phyloP scores from a whole-genome alignment of 2,329 filamentous ascomycete species.

The Arthrocladium fulminans region DNA sequence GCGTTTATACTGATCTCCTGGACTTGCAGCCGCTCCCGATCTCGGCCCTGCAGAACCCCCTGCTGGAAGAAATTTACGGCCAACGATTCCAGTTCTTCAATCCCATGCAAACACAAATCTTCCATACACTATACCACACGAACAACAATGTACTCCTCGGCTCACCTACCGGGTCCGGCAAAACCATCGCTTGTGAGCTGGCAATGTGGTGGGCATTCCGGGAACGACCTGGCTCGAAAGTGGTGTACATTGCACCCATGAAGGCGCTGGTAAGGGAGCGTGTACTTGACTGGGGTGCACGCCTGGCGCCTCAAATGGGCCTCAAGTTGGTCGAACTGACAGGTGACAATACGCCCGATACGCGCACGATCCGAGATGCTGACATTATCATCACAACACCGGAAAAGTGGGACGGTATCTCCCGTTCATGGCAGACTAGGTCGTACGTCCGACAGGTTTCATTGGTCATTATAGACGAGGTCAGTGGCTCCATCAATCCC shows the following conservation, averaged over 20 bases:
- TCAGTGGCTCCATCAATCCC: too few relatives aligned
- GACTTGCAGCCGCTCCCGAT: conserved; percentile 86
- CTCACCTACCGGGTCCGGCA: conserved; percentile 92
- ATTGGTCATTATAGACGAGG: conserved; percentile 96
- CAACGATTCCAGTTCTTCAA: conserved; percentile 94
- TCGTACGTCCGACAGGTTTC: conserved; percentile 92
- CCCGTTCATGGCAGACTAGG: conserved; percentile 95
- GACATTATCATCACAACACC: conserved; percentile 98
- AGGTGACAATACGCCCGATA: conserved; percentile 96
- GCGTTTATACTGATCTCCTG: conserved; percentile 87
- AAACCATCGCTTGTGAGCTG: conserved; percentile 90
- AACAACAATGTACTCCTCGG: conserved; percentile 85
- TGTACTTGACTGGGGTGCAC: conserved; percentile 85
- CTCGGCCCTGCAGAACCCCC: conserved; percentile 74
- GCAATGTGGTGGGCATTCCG: conserved; percentile 99
- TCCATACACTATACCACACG: conserved; percentile 92
- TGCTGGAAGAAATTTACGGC: conserved; percentile 78
- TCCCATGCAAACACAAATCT: conserved; percentile 98
- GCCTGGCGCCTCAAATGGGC: conserved; percentile 73
- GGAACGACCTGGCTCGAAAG: conserved; percentile 87
- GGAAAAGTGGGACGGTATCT: conserved; percentile 99
- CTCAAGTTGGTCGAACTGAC: conserved; percentile 91
- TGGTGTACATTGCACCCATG: conserved; percentile 99
- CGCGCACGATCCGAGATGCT: conserved; percentile 84
- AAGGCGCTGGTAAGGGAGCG: conserved; percentile 94